Conservation (phyloP, 140 eudicot genomes). For the Flaveria floridana region DNA sequence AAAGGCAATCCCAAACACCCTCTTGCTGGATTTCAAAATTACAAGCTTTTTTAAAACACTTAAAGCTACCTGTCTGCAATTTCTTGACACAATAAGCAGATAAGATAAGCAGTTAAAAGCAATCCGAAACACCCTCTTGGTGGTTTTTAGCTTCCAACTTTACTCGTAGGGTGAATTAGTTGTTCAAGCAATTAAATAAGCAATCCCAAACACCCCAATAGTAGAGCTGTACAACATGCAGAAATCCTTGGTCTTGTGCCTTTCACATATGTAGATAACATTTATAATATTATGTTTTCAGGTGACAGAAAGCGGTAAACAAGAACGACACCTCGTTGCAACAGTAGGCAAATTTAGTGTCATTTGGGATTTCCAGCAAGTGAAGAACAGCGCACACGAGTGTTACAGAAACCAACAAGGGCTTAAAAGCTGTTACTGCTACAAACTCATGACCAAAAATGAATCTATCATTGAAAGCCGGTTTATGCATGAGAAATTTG, state of each 20-base stretch:
- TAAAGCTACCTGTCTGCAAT: no score
- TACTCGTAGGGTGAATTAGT: no score
- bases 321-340: constrained; percentile 84
- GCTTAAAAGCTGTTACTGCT: no score
- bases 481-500: constrained; percentile 88
- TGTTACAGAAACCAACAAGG: constrained; percentile 48
- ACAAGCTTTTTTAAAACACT: no score
- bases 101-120: no score
- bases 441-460: no score
- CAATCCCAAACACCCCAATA: neutral
- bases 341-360: constrained; percentile 84
- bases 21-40: no score
- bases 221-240: neutral
- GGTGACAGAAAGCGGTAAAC: constrained; percentile 88
- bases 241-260: neutral
- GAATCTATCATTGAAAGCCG: constrained; percentile 51
- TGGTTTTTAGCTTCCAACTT: no score
- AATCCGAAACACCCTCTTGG: no score
- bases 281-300: neutral
- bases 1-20: neutral
- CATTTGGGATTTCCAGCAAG: constrained; percentile 88
- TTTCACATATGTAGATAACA: neutral
- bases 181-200: neutral
- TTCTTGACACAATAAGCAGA: no score
- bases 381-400: constrained; percentile 81